Evolutionary conservation across 2,329 filamentous ascomycete genomes (phyloP), one percentile per base, ranked within the genome.

Genomic region (Neonectria coccinea): DNA sequence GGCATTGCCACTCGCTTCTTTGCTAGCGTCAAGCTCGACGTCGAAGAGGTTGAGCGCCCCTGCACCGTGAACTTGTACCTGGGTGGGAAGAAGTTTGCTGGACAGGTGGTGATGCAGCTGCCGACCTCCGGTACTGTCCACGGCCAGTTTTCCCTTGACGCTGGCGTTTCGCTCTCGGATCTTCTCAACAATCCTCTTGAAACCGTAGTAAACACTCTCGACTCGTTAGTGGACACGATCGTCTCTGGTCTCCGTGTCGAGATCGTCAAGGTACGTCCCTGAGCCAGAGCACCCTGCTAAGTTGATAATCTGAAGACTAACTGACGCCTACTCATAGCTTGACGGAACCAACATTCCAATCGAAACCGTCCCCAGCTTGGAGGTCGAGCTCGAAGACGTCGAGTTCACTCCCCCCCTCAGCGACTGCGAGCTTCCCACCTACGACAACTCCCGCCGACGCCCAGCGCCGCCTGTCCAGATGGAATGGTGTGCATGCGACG

Each of bases 181-280:
- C 14, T 39, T 39, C 36, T 94, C 77, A 89, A 91, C 73, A 3
- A 89, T 88, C 1, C 89, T 89, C 36, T 72, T 16, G 36, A 73
- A 47, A 65, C n/a, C 42, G 61, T 41, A 65, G 59, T 25, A 59
- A n/a, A 65, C 44, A 51, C 60, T 7, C 64, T 67, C 2, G 66
- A 73, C 20, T 69, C 73, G 45, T 67, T 73, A 44, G 68, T 77
- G 12, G 62, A 70, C 29, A 65, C 65, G 7, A 70, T 79, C 58
- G 63, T 70, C 29, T 62, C 60, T n/a, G 69, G 72, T 4, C 63
- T 81, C 9, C 66, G 76, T 53, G 70, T 80, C 18, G 71, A 77
- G 57, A 77, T 82, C 48, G 62, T 71, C 56, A 78, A 78, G 67
- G 78, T 79, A 68, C 41, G 70, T 59, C 41, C 33, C 47, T 18